Percentiles rank a stretch among this genome's conserved stretches.
Evolutionary conservation across 495 filamentous ascomycete genomes (phyloP).

Genomic region (Hyaloscypha finlandica): DNA sequence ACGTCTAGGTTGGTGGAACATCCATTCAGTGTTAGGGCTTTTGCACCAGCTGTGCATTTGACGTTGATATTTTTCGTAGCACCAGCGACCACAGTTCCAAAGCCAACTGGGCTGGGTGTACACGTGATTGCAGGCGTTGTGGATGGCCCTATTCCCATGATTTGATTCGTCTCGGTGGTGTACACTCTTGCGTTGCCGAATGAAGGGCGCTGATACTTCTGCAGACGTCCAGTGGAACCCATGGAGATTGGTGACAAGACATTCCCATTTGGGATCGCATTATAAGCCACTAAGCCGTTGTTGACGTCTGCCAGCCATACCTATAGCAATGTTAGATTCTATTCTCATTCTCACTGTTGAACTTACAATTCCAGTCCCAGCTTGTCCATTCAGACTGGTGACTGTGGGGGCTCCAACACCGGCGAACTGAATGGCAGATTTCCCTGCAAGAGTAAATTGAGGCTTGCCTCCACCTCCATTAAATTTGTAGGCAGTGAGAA

Average conservation of each 20-base stretch:
- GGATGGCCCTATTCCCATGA: conserved; percentile 42
- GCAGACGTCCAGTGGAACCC: conserved; percentile 35
- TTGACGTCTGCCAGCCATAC: conserved; percentile 46
- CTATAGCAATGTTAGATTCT: conserved; percentile 34
- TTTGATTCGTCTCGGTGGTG: conserved; percentile 28
- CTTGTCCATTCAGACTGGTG: conserved; percentile 40
- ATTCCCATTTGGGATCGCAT: conserved; percentile 38
- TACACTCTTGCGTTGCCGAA: conserved; percentile 45
- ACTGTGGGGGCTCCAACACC: conserved; percentile 42
- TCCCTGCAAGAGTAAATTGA: conserved; percentile 29
- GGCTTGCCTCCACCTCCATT: conserved; percentile 35
- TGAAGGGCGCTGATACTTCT: conserved; percentile 44
- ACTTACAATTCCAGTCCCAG: conserved; percentile 35
- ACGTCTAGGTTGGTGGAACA: conserved; percentile 7
- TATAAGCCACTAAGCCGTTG: conserved; percentile 40
- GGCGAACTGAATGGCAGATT: conserved; percentile 36
- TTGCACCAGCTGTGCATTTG: not conserved
- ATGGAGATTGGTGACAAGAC: conserved; percentile 36
- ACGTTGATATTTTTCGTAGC: not conserved
- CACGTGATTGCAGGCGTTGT: conserved; percentile 32
- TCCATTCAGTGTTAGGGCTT: not conserved
- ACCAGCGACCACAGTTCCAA: conserved; percentile 10
- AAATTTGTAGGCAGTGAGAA: conserved; percentile 42
- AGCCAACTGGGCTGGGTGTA: conserved; percentile 4
- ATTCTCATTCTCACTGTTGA: conserved; percentile 13